Percentiles rank a stretch among this genome's conserved stretches.
These are phyloP conservation scores for Cryptococcus sp. DNA, from an alignment of 1,284 basidiomycete genomes.

Conservation along the genomic window DNA sequence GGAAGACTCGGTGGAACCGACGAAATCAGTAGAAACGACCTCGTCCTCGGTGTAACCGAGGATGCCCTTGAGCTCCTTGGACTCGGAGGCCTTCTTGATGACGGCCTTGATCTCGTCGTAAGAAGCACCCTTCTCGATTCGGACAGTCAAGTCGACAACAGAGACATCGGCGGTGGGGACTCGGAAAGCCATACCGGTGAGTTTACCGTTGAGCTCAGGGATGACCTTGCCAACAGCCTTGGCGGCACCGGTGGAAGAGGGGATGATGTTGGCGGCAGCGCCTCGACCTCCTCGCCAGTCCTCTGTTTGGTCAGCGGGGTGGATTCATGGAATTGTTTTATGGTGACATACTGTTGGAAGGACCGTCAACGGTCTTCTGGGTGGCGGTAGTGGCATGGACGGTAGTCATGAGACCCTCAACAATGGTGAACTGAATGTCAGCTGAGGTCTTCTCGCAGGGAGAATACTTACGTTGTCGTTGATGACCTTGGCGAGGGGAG, in stretches of 20 bases:
- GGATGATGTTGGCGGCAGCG: conserved; percentile 98
- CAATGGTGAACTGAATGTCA: conserved; percentile 63
- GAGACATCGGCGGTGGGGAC: conserved; percentile 96
- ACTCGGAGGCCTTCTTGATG: conserved; percentile 77
- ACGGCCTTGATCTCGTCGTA: conserved; percentile 91
- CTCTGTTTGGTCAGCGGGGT: conserved; percentile 37
- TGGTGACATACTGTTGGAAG: conserved; percentile 63
- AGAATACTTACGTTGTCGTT: conserved; percentile 63
- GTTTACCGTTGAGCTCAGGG: conserved; percentile 93
- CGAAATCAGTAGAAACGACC: conserved; percentile 92
- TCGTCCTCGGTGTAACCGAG: conserved; percentile 91
- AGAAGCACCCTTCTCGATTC: conserved; percentile 76
- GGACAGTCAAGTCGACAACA: conserved; percentile 95
- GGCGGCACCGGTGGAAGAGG: conserved; percentile 97
- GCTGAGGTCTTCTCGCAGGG: background rate
- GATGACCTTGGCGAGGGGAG: conserved; percentile 97
- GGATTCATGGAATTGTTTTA: too few species aligned
- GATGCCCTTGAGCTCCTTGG: conserved; percentile 67
- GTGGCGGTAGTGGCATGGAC: conserved; percentile 96
- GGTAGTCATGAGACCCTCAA: conserved; percentile 98
- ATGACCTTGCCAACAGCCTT: conserved; percentile 99
- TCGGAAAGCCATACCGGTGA: conserved; percentile 93
- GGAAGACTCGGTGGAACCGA: conserved; percentile 71
- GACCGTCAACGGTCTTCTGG: conserved; percentile 98
- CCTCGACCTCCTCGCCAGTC: conserved; percentile 83